phyloP scores from a whole-genome alignment of 2,329 filamentous ascomycete genomes.

The Cladosporium phlei region DNA sequence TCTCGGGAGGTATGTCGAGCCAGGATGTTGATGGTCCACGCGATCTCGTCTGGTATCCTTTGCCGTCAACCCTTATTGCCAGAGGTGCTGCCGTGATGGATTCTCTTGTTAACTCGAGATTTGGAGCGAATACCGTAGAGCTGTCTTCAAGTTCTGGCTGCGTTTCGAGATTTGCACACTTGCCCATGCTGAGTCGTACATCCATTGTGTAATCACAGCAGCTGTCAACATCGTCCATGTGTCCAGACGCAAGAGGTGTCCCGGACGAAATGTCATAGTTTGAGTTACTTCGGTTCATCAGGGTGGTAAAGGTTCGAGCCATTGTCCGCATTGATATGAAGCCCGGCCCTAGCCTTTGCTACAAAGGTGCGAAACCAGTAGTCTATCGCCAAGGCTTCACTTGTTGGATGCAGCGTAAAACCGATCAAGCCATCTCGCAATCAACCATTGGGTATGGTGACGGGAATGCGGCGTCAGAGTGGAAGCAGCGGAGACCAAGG shows the following conservation, averaged over 20 bases:
- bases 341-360: conserved; percentile 57
- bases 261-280: conserved; percentile 51
- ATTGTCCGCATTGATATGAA: conserved; percentile 58
- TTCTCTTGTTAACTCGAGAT: conserved; percentile 50
- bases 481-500: no score
- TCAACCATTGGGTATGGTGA: no score
- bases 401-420: no score
- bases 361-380: no score
- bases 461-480: no score
- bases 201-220: conserved; percentile 45
- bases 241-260: conserved; percentile 51
- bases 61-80: conserved; percentile 35
- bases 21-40: conserved; percentile 22
- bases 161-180: conserved; percentile 53
- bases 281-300: conserved; percentile 49
- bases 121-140: conserved; percentile 60
- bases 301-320: conserved; percentile 62
- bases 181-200: conserved; percentile 40
- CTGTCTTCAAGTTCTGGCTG: conserved; percentile 46
- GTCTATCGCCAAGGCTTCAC: no score
- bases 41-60: conserved; percentile 44
- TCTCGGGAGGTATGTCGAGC: conserved; percentile 76
- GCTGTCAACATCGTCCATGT: conserved; percentile 55
- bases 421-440: no score
- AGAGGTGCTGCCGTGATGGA: conserved; percentile 22